Evolutionary conservation across 306 rosid genomes (phyloP).

Genomic region (Sindora glabra): DNA sequence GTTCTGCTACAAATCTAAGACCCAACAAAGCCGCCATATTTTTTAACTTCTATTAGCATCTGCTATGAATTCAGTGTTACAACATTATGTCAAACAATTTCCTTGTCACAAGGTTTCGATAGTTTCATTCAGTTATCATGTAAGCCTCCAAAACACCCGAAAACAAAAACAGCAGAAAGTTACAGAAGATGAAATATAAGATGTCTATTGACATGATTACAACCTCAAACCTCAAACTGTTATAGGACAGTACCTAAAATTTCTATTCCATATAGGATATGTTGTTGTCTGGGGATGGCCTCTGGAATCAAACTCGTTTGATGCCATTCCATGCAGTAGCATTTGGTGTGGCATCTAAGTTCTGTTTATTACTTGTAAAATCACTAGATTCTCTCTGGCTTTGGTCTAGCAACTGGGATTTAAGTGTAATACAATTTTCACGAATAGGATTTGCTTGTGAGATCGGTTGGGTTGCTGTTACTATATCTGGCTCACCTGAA

Average conservation of each 20-base stretch:
- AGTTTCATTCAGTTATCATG: slow-evolving; percentile 34
- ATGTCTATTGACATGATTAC: neutral
- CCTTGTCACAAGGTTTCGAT: slow-evolving; percentile 36
- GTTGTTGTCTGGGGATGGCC: slow-evolving; percentile 70
- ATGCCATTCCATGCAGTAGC: slow-evolving; percentile 45
- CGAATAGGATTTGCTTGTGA: slow-evolving; percentile 41
- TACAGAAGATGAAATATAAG: neutral
- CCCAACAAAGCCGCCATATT: slow-evolving; percentile 1
- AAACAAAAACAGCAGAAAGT: neutral
- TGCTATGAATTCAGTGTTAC: too few relatives aligned
- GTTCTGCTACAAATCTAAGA: slow-evolving; percentile 24
- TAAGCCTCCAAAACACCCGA: slow-evolving; percentile 41
- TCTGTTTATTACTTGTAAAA: slow-evolving; percentile 22
- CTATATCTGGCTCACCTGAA: slow-evolving; percentile 22
- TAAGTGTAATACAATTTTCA: slow-evolving; percentile 5
- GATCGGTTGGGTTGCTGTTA: slow-evolving; percentile 37
- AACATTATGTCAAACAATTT: slow-evolving; percentile 18
- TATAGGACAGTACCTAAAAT: neutral
- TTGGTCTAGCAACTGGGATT: slow-evolving; percentile 23
- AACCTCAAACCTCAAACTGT: too few relatives aligned
- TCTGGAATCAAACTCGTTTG: slow-evolving; percentile 37
- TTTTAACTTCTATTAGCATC: slow-evolving; percentile 38
- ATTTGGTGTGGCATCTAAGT: slow-evolving; percentile 22
- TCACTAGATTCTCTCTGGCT: slow-evolving; percentile 31
- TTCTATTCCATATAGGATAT: slow-evolving; percentile 44